A percentile compares a stretch with the other conserved stretches of the same genome.
Conservation (phyloP, 2,329 filamentous ascomycete genomes). For the Penicillium oxalicum region DNA sequence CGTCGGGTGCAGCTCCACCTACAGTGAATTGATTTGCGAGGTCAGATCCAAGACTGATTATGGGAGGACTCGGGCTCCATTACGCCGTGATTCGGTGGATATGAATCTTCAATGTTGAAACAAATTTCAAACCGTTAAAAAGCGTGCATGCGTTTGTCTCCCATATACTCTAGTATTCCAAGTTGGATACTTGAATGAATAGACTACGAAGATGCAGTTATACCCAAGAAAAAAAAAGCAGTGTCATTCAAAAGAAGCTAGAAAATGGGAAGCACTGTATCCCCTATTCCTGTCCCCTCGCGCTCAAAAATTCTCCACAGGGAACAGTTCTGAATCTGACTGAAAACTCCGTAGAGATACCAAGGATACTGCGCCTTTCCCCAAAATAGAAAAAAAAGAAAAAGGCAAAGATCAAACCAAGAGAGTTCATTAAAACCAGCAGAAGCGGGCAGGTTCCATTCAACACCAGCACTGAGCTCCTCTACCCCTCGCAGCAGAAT, state of each 20-base stretch:
- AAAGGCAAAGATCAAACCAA: conserved; percentile 13
- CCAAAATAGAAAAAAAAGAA: conserved; percentile 12
- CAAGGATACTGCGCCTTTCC: conserved; percentile 27
- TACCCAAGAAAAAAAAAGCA: conserved; percentile 13
- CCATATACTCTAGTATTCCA: too few relatives aligned
- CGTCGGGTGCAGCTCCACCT: not conserved
- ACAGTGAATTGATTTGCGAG: not conserved
- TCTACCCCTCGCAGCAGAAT: conserved; percentile 11
- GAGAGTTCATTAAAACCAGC: conserved; percentile 22
- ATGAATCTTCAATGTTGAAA: too few relatives aligned
- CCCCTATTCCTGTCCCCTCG: conserved; percentile 8
- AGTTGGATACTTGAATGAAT: too few relatives aligned
- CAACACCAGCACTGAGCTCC: conserved; percentile 2
- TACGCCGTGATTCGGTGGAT: not conserved
- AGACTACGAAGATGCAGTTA: too few relatives aligned
- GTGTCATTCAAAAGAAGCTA: conserved; percentile 17
- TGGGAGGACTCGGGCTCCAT: not conserved
- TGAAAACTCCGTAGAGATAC: conserved; percentile 20
- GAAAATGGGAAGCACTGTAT: conserved; percentile 3
- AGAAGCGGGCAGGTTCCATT: conserved; percentile 3
- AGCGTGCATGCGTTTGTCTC: too few relatives aligned
- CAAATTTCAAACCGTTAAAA: too few relatives aligned
- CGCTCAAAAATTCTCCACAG: conserved; percentile 8
- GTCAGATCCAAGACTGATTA: not conserved
- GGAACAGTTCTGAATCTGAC: conserved; percentile 11